Evolutionary conservation across 2,329 filamentous ascomycete species (phyloP).

Genomic region (Monilinia laxa): DNA sequence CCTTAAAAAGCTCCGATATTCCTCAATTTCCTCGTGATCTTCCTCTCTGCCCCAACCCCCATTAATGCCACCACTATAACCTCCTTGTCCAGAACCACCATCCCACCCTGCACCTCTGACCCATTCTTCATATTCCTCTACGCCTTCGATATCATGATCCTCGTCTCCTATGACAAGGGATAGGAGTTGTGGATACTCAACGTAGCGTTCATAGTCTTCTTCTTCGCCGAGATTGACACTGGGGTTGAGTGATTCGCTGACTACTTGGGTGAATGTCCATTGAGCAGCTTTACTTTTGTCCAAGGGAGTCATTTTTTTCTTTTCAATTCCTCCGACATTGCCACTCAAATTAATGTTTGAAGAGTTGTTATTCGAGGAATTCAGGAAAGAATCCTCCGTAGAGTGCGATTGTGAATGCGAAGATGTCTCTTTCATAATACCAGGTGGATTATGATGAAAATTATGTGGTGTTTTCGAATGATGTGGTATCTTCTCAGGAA

Average conservation of each 20-base stretch:
- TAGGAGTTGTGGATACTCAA: slow-evolving; percentile 84
- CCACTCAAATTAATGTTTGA: slow-evolving; percentile 35
- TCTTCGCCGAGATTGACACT: slow-evolving; percentile 73
- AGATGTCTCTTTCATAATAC: slow-evolving; percentile 56
- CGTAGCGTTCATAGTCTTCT: slow-evolving; percentile 84
- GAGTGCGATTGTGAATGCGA: slow-evolving; percentile 21
- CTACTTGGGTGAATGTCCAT: slow-evolving; percentile 84
- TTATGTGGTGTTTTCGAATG: background rate
- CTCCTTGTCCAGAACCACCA: slow-evolving; percentile 58
- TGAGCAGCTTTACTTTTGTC: slow-evolving; percentile 83
- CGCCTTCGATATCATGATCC: slow-evolving; percentile 57
- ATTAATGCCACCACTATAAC: slow-evolving; percentile 75
- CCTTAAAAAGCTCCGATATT: slow-evolving; percentile 75
- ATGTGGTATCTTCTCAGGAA: background rate
- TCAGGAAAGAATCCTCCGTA: slow-evolving; percentile 21
- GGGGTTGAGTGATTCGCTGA: slow-evolving; percentile 82
- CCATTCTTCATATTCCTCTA: slow-evolving; percentile 78
- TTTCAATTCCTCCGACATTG: slow-evolving; percentile 35
- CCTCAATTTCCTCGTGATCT: slow-evolving; percentile 56
- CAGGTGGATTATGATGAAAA: slow-evolving; percentile 40
- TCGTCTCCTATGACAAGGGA: slow-evolving; percentile 71
- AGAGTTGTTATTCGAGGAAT: background rate
- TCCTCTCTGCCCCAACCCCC: slow-evolving; percentile 56
- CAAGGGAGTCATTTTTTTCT: slow-evolving; percentile 57
- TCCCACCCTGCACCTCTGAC: slow-evolving; percentile 52